Conservation (phyloP, 148 eudicot species). For the Spergularia bocconei region DNA sequence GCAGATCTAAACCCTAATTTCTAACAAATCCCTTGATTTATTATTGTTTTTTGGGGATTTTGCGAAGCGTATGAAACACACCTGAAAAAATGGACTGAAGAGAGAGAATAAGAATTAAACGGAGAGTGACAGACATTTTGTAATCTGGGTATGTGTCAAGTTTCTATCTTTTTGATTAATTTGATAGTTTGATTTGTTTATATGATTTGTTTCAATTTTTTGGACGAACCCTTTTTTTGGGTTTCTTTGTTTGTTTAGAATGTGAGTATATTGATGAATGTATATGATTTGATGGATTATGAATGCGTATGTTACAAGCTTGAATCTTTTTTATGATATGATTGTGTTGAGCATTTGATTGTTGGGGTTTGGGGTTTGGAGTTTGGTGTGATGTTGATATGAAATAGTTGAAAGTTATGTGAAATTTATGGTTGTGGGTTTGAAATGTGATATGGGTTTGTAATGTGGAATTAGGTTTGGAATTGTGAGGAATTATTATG, state of each 20-base stretch:
- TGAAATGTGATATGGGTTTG: conserved; percentile 6
- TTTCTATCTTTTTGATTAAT: background rate
- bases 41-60: background rate
- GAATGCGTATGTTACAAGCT: background rate
- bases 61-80: background rate
- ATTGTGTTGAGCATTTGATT: background rate
- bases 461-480: conserved; percentile 14
- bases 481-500: conserved; percentile 34
- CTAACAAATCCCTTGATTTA: background rate
- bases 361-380: background rate
- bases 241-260: background rate
- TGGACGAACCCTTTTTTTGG: background rate
- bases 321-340: background rate
- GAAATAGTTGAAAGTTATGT: conserved; percentile 27
- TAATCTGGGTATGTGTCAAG: conserved; percentile 13
- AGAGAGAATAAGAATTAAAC: background rate
- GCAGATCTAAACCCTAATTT: conserved; percentile 13
- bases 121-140: background rate
- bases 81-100: conserved; percentile 12
- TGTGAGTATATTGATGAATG: background rate
- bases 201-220: background rate
- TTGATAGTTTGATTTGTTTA: background rate
- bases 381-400: conserved; percentile 15
- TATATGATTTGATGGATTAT: background rate
- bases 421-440: conserved; percentile 22